A percentile compares a stretch with the other conserved stretches of the same genome.
Evolutionary conservation across 2,329 filamentous ascomycete genomes (phyloP).

Genomic region (Nothopassalora personata): DNA sequence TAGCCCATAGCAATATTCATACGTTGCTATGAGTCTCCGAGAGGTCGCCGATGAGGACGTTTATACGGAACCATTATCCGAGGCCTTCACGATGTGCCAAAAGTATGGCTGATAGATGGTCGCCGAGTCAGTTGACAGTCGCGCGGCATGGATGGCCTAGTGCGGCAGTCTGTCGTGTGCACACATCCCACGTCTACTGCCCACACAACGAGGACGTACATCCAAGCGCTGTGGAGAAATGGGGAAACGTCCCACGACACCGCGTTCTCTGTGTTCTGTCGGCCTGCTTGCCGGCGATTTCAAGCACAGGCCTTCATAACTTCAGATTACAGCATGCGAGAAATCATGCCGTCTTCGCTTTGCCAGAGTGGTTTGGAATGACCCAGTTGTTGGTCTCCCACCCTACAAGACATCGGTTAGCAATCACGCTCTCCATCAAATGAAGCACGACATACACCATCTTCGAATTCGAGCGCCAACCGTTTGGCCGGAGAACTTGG

Average conservation of each 20-base stretch:
- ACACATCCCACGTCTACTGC: background rate
- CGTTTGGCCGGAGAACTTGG: constrained; percentile 69
- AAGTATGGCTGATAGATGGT: background rate
- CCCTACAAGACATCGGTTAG: constrained; percentile 34
- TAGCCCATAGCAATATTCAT: too few relatives aligned
- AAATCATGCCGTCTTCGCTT: background rate
- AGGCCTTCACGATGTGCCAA: background rate
- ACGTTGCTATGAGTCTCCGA: background rate
- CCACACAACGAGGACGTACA: background rate
- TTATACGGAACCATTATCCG: background rate
- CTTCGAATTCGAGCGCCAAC: constrained; percentile 71
- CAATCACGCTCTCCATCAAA: background rate
- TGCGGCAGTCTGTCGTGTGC: background rate
- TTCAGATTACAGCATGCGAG: background rate
- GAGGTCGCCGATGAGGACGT: background rate
- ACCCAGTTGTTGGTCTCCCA: constrained; percentile 90
- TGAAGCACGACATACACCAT: constrained; percentile 58
- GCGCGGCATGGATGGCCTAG: background rate
- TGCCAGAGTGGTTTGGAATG: constrained; percentile 44
- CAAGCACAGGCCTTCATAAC: background rate
- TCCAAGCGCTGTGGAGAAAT: background rate
- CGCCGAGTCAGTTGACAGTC: background rate
- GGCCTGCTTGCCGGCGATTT: background rate
- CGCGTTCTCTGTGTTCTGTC: background rate
- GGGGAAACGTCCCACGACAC: background rate